Base-by-base conservation (phyloP, 306 rosid species). In the Oxytropis ochrocephala region DNA sequence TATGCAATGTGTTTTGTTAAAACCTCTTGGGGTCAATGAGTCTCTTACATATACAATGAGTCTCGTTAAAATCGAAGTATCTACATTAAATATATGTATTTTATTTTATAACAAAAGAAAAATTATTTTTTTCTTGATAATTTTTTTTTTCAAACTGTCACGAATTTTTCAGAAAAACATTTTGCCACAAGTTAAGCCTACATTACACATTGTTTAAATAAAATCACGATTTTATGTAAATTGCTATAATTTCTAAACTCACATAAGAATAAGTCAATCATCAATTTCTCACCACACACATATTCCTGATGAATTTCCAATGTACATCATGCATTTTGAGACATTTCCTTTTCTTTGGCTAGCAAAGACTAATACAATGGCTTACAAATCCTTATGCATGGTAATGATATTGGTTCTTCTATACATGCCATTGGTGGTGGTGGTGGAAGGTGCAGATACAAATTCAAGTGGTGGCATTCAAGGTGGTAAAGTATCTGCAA, bases 191-290 rank as follows among this genome's bases (percentile, higher is more conserved):
- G n/a, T n/a, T n/a, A n/a, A n/a, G n/a, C n/a, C n/a, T n/a, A n/a
- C n/a, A n/a, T n/a, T n/a, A n/a, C n/a, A n/a, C n/a, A n/a, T n/a
- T n/a, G n/a, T n/a, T 24, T 1, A 24, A 24, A 24, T 24, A 4
- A 24, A 24, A 24, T 24, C 29, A 24, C 1, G 3, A 24, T 24
- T 24, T 24, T 24, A 24, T 24, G 29, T 2, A 33, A 33, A 33
- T 33, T 33, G 8, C 38, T 33, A 33, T 6, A 38, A 50, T 50
- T 50, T 18, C 12, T 50, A 55, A n/a, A 56, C 65, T 57, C 35
- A 57, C 42, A 13, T 56, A 3, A 7, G 76, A 79, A 62, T 11
- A 38, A 63, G 76, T 74, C 73, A 74, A 68, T 29, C 30, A 55
- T 33, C 17, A 10, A 61, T 52, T 74, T 42, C 12, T 38, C 27